Base-by-base conservation (phyloP, 441 rosid species). In the Mallotus repandus region DNA sequence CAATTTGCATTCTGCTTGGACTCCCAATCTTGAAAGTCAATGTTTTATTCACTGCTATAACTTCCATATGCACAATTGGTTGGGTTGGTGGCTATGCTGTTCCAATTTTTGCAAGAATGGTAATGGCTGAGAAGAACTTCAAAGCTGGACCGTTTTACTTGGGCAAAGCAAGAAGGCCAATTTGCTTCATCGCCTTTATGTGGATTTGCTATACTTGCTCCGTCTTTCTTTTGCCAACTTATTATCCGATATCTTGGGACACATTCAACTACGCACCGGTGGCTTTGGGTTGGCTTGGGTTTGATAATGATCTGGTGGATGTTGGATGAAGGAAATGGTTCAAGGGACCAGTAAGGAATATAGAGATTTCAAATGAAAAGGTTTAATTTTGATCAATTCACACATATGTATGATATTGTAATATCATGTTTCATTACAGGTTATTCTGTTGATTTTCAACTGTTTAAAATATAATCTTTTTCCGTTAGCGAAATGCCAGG, bases 41-140 rank as follows among this genome's bases (percentile, higher is more conserved):
- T 50, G 87, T 84, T 68, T 84, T 84, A 19, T 89, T 87, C 82
- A 87, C 84, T 6, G 91, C 87, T 72, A 87, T 89, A 71, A 84
- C 83, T 64, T 89, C 91, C 45, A 79, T 84, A 65, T 76, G 86
- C 53, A 87, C 89, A 19, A 87, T 85, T 9, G 88, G 93, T 15
- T 89, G 93, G 93, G 89, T 87, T 15, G 89, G 91, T 0, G 88
- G 91, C 8, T 87, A 87, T 2, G 89, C 85, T 4, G 83, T 87
- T 43, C 89, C 89, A 5, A 87, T 87, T 48, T 87, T 85, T 22
- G 84, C 86, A 9, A 81, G 91, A 77, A 78, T 85, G 74, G 85
- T 85, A 1, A 89, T 85, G 88, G 65, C 53, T 0, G 89, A 89
- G 81, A 70, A 81, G 77, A 68, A 84, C 58, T 87, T 89, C 74